Conservation (phyloP, 305 asterid genomes). For the Fraxinus angustifolia region DNA sequence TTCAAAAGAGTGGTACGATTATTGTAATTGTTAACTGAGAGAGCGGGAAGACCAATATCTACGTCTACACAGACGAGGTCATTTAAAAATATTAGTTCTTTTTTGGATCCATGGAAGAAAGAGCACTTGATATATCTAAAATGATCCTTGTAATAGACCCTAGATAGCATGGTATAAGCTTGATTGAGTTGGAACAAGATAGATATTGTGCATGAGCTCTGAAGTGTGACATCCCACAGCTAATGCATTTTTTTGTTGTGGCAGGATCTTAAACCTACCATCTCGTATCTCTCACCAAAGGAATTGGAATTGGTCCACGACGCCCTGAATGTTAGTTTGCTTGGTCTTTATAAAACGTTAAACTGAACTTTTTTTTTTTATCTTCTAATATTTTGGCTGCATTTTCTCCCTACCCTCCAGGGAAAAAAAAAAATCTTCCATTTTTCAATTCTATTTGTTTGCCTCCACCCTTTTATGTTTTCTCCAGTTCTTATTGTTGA, state of each 20-base stretch:
- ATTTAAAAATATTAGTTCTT: neutral
- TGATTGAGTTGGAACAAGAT: neutral
- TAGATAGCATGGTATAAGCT: neutral
- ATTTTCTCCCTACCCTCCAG: neutral
- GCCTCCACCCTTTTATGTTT: neutral
- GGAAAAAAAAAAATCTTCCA: neutral
- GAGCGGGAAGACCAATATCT: neutral
- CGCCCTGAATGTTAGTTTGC: slow-evolving; percentile 67
- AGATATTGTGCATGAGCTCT: neutral
- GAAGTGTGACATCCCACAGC: neutral
- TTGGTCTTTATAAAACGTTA: neutral
- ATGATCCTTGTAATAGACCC: neutral
- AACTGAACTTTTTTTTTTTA: neutral
- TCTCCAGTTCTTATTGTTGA: neutral
- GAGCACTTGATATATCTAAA: neutral
- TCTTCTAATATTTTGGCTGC: neutral
- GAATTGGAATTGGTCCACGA: slow-evolving; percentile 69
- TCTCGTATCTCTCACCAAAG: slow-evolving; percentile 67
- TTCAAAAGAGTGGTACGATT: neutral
- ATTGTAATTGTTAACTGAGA: neutral
- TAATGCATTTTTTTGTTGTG: slow-evolving; percentile 20
- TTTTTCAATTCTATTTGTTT: neutral
- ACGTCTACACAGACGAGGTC: neutral
- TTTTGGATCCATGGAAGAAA: neutral
- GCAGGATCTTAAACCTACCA: slow-evolving; percentile 75